phyloP scores from a whole-genome alignment of 176 grass and related monocot species.

The Juncus inflexus region DNA sequence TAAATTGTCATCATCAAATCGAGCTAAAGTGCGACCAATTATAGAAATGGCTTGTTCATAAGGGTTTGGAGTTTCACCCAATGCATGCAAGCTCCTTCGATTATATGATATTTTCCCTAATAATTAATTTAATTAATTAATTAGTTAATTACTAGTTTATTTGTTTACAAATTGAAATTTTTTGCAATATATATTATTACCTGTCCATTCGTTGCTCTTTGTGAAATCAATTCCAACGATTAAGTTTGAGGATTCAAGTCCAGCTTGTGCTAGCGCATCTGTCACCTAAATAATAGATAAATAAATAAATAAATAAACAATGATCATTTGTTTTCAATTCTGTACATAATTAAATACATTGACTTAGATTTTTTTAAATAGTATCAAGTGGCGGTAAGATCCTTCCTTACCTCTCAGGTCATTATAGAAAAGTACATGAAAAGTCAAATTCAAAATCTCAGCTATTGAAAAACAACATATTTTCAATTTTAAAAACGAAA shows the following conservation, averaged over 20 bases:
- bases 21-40: constrained; percentile 50
- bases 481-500: too few relatives aligned
- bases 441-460: neutral
- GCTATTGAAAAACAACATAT: neutral
- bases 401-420: neutral
- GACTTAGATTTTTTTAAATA: neutral
- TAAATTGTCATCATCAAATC: constrained; percentile 73
- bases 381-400: neutral
- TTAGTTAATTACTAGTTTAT: too few relatives aligned
- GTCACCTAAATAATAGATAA: constrained; percentile 50
- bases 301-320: constrained; percentile 1
- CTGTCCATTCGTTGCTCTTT: constrained; percentile 81
- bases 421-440: neutral
- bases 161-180: too few relatives aligned
- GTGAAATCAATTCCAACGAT: constrained; percentile 89
- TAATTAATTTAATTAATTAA: constrained; percentile 10
- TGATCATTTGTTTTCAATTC: neutral
- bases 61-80: constrained; percentile 54
- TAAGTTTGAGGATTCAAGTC: constrained; percentile 70
- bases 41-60: constrained; percentile 80
- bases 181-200: constrained; percentile 19
- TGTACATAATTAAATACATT: neutral
- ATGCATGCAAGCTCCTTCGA: constrained; percentile 51
- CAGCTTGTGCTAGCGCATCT: constrained; percentile 62
- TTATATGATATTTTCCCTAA: constrained; percentile 50